Base-by-base conservation (phyloP, 202 grass and related monocot genomes). In the Zoysia matrella region DNA sequence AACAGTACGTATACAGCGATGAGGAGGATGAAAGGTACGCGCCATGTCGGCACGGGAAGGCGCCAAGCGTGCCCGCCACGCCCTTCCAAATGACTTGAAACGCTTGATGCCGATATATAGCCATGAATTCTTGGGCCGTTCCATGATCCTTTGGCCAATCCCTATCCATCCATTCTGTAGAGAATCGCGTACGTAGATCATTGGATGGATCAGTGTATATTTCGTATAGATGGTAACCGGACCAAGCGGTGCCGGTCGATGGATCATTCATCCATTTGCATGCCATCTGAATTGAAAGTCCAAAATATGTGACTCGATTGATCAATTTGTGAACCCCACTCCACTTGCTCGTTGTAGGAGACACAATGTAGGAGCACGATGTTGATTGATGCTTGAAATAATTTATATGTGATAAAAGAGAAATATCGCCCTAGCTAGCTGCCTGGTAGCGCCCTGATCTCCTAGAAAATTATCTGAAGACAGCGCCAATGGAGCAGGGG, bases 21-120 rank as follows among this genome's bases (percentile, higher is more conserved):
- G 50, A 53, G 72, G 47, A 77, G 79, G 48, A 73, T 50, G 77
- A 80, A 1, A 39, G 77, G 65, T 48, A 57, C 22, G 50, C 30
- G 14, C 7, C 69, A 81, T 5, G 84, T 86, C 84, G 84, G 84
- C 84, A 86, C 61, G 71, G 77, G 70, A 80, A 86, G 77, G 16
- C 36, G 70, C 76, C 84, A 86, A 86, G 41, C 13, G 22, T 12
- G 7, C 45, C 44, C 55, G 11, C 62, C 73, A 63, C 2, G 53
- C 60, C 57, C 58, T 65, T 72, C 83, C 83, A 85, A 85, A 0
- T 41, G 47, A 15, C 8, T 12, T 11, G 3, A 10, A 75, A 50
- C 40, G 81, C 61, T 18, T 75, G 81, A 83, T 13, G 58, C 65
- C 61, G 61, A 36, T 36, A 36, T 36, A 64, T 73, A n/a, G 47